Conservation (phyloP, 2,329 filamentous ascomycete genomes). For the Fusarium luffae region DNA sequence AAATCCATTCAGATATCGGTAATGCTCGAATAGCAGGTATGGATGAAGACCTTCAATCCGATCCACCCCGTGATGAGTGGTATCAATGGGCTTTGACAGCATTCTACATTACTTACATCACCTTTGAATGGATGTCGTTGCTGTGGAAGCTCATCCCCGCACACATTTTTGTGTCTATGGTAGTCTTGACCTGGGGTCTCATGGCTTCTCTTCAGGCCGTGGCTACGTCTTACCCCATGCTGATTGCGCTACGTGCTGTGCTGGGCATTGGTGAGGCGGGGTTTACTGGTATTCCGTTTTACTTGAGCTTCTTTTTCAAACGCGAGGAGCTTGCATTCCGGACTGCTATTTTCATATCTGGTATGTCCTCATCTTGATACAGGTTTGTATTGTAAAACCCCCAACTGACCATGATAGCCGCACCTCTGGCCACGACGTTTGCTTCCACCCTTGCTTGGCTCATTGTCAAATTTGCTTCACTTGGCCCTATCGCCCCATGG, state of each 20-base stretch:
- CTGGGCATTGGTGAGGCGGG: slow-evolving; percentile 74
- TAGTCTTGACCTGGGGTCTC: slow-evolving; percentile 83
- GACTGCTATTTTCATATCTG: slow-evolving; percentile 87
- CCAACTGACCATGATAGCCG: slow-evolving; percentile 69
- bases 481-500: slow-evolving; percentile 81
- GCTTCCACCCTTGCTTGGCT: slow-evolving; percentile 82
- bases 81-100: slow-evolving; percentile 71
- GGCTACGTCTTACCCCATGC: slow-evolving; percentile 70
- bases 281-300: slow-evolving; percentile 72
- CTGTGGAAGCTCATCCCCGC: slow-evolving; percentile 70
- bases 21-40: slow-evolving; percentile 73
- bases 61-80: slow-evolving; percentile 57
- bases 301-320: slow-evolving; percentile 73
- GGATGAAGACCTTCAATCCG: slow-evolving; percentile 68
- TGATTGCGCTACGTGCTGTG: slow-evolving; percentile 66
- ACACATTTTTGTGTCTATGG: slow-evolving; percentile 67
- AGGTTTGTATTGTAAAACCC: not conserved
- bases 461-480: slow-evolving; percentile 75
- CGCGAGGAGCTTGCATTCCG: slow-evolving; percentile 82
- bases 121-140: slow-evolving; percentile 73
- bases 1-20: slow-evolving; percentile 63
- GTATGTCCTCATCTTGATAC: slow-evolving; percentile 50
- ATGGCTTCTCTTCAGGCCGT: slow-evolving; percentile 78
- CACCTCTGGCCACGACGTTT: slow-evolving; percentile 80
- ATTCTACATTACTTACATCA: slow-evolving; percentile 73